Evolutionary conservation across 176 grass and related monocot species (phyloP).

Genomic region (Rhynchospora tenuis): DNA sequence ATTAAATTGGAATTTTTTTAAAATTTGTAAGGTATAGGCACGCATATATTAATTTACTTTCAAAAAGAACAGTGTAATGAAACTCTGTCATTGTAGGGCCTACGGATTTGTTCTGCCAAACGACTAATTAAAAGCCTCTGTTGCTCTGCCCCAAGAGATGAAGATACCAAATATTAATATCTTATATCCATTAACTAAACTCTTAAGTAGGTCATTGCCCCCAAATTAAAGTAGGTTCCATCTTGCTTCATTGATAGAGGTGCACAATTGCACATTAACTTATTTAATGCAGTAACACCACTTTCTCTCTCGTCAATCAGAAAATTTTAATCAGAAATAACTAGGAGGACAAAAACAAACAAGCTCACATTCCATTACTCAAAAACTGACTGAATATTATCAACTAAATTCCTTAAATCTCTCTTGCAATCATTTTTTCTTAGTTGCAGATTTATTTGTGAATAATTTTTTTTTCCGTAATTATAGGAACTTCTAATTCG

Average conservation of each 20-base stretch:
- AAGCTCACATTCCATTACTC: not conserved
- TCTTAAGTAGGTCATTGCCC: not conserved
- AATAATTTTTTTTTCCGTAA: not conserved
- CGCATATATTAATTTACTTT: too few species aligned
- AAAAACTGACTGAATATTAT: not conserved
- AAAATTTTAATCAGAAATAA: not conserved
- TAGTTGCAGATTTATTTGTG: not conserved
- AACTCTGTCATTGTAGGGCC: not conserved
- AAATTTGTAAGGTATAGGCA: too few species aligned
- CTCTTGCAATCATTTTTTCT: not conserved
- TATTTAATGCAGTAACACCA: not conserved
- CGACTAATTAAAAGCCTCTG: slow-evolving; percentile 12
- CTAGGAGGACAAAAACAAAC: not conserved
- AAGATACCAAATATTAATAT: not conserved
- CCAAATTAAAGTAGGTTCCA: not conserved
- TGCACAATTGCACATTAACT: not conserved
- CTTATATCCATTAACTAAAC: not conserved
- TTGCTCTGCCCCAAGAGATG: not conserved
- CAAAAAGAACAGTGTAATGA: not conserved
- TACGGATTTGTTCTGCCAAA: not conserved
- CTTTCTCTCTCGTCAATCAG: not conserved
- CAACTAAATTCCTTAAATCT: not conserved
- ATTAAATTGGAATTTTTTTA: too few species aligned
- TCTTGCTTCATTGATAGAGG: slow-evolving; percentile 17
- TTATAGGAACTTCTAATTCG: not conserved